Conservation (phyloP, 306 rosid genomes). For the Hippophae tibetana region DNA sequence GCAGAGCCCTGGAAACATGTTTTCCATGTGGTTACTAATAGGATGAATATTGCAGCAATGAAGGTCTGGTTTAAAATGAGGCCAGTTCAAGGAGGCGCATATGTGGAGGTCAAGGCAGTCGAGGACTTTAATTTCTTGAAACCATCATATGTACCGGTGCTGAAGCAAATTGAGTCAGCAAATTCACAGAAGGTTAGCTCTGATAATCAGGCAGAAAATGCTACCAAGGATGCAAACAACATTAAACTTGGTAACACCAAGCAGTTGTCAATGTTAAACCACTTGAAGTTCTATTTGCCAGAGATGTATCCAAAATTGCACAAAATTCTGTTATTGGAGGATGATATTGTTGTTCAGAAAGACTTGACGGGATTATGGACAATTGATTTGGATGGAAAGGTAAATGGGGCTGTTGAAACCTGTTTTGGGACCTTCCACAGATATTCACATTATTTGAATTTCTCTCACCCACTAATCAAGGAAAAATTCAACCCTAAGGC, state of each 20-base stretch:
- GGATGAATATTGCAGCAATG: constrained; percentile 98
- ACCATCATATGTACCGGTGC: constrained; percentile 66
- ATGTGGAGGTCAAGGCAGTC: constrained; percentile 79
- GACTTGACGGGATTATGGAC: constrained; percentile 88
- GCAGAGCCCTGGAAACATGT: constrained; percentile 92
- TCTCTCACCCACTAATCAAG: constrained; percentile 71
- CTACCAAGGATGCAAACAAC: constrained; percentile 39
- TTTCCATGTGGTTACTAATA: constrained; percentile 78
- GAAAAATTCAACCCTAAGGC: constrained; percentile 75
- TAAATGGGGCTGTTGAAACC: constrained; percentile 93
- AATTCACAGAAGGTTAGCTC: constrained; percentile 44
- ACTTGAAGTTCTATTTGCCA: constrained; percentile 88
- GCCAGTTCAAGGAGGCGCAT: constrained; percentile 74
- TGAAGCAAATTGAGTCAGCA: constrained; percentile 59
- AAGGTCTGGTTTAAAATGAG: constrained; percentile 99
- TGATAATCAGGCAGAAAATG: constrained; percentile 46
- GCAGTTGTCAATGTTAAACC: constrained; percentile 60
- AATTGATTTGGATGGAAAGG: constrained; percentile 86
- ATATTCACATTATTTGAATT: constrained; percentile 68
- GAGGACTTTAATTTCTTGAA: constrained; percentile 76
- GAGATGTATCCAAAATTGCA: constrained; percentile 87
- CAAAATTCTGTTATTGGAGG: constrained; percentile 74
- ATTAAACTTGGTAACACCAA: constrained; percentile 42
- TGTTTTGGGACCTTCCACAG: constrained; percentile 97
- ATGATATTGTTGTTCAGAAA: constrained; percentile 93